Conservation (phyloP, 768 basidiomycete genomes). For the Dendrothele bispora region DNA sequence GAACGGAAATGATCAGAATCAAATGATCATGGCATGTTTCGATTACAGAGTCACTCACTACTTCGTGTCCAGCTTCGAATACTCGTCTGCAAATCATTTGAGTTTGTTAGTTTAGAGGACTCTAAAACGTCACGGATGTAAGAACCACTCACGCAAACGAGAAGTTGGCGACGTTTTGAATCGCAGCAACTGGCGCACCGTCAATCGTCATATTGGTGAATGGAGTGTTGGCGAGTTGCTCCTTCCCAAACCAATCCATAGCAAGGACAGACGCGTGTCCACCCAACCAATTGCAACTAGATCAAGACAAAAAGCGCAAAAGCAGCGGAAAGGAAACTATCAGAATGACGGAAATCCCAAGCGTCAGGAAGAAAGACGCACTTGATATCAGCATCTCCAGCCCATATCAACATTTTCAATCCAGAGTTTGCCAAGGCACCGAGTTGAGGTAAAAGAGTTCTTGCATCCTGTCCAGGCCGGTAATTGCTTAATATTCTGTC, state of each 20-base stretch:
- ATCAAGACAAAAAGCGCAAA: background rate
- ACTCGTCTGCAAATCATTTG: slow-evolving; percentile 40
- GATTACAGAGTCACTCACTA: slow-evolving; percentile 39
- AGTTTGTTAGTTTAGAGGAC: background rate
- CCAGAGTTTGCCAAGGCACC: slow-evolving; percentile 44
- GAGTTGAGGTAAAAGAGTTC: slow-evolving; percentile 51
- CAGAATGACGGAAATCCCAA: no score
- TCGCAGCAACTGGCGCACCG: slow-evolving; percentile 51
- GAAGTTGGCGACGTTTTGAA: slow-evolving; percentile 67
- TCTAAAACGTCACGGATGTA: background rate
- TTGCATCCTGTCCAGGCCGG: slow-evolving; percentile 41
- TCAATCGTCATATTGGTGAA: slow-evolving; percentile 58
- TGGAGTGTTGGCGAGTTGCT: slow-evolving; percentile 31
- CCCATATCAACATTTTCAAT: slow-evolving; percentile 48
- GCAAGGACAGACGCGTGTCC: slow-evolving; percentile 40
- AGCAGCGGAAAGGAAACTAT: no score
- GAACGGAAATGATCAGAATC: background rate
- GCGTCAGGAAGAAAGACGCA: no score
- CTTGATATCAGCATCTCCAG: slow-evolving; percentile 53
- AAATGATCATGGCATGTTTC: background rate
- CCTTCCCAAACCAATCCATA: slow-evolving; percentile 48
- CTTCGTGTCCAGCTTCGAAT: slow-evolving; percentile 60
- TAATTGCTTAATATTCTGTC: no score
- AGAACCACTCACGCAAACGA: slow-evolving; percentile 56
- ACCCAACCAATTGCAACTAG: slow-evolving; percentile 50